Base-by-base conservation (phyloP, 768 basidiomycete species). In the Termitomyces heimii region DNA sequence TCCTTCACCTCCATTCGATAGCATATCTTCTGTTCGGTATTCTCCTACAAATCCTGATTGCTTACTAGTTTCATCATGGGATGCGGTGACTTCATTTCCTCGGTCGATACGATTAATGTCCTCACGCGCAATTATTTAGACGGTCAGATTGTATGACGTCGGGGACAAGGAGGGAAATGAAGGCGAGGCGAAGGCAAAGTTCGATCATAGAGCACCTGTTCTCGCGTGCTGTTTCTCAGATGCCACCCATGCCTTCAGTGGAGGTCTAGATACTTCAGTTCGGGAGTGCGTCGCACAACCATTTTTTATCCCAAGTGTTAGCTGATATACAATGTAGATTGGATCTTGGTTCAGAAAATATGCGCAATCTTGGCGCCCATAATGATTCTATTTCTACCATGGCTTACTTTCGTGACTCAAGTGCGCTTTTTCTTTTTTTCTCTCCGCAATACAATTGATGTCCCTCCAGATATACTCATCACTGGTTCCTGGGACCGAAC, bases 401-500 rank as follows among this genome's bases (percentile, higher is more conserved):
- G 73, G 82, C 83, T 55, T 93, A 81, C 69, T 80, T 84, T 4
- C 73, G 74, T 20, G 81, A 87, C 54, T 74, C 79, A 57, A 86
- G 92, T 92, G 31, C 28, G 84, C 75, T 31, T 34, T 49, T 34
- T 12, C 50, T 10, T 45, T 22, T 45, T 22, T 53, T 26, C 1
- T 49, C 45, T 48, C 40, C 18, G 40, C 46, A 24, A 46, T 22
- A 37, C 43, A 26, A 13, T 18, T 52, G n/a, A 52, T 52, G 10
- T 39, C 12, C 12, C 24, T 49, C 5, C 63, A 94, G 92, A 89
- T 63, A 60, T 73, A 1, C 75, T 98, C 26, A 80, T 98, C 45
- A 88, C 92, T 0, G 93, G 89, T 12, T 94, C 94, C 16, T 98
- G 94, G 94, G 95, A 98, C 68, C 83, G 87, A 48, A 88, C 92